phyloP scores from a whole-genome alignment of 768 basidiomycete species.

The Astraeus odoratus region DNA sequence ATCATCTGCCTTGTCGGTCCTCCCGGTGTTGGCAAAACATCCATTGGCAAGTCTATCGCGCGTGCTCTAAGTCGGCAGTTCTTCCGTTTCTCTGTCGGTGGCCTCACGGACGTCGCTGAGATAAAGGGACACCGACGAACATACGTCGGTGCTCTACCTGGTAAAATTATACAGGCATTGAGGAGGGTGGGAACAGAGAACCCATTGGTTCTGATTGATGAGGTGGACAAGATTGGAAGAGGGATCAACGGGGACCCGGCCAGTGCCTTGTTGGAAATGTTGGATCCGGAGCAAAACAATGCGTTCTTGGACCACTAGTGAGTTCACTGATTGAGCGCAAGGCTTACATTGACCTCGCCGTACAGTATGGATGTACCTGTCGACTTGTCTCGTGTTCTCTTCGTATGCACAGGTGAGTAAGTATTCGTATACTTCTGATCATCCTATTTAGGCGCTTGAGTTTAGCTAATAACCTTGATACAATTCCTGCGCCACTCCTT shows the following conservation, averaged over 20 bases:
- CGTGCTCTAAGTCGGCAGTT: slow-evolving; percentile 87
- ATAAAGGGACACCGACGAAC: slow-evolving; percentile 97
- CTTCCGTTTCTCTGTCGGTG: slow-evolving; percentile 96
- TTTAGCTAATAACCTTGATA: slow-evolving; percentile 81
- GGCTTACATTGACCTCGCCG: slow-evolving; percentile 4
- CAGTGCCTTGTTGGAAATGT: slow-evolving; percentile 89
- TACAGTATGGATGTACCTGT: slow-evolving; percentile 94
- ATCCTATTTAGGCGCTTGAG: slow-evolving; percentile 6
- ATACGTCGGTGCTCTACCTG: slow-evolving; percentile 91
- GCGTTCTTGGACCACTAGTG: slow-evolving; percentile 94
- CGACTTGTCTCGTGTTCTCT: slow-evolving; percentile 91
- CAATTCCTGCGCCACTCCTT: slow-evolving; percentile 87
- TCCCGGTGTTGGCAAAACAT: slow-evolving; percentile 98
- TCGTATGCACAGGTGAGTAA: slow-evolving; percentile 81
- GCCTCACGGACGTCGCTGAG: slow-evolving; percentile 95
- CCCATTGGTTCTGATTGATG: slow-evolving; percentile 89
- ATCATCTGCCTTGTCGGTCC: slow-evolving; percentile 96
- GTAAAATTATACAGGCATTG: slow-evolving; percentile 91
- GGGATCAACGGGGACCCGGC: slow-evolving; percentile 90
- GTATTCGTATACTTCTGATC: neutral
- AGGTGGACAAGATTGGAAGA: slow-evolving; percentile 92
- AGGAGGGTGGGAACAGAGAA: slow-evolving; percentile 95
- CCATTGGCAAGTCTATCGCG: slow-evolving; percentile 92
- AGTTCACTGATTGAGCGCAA: slow-evolving; percentile 24
- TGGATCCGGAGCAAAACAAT: slow-evolving; percentile 93